Conservation (phyloP, 2,329 filamentous ascomycete genomes). For the Ascochyta viciae-villosae region DNA sequence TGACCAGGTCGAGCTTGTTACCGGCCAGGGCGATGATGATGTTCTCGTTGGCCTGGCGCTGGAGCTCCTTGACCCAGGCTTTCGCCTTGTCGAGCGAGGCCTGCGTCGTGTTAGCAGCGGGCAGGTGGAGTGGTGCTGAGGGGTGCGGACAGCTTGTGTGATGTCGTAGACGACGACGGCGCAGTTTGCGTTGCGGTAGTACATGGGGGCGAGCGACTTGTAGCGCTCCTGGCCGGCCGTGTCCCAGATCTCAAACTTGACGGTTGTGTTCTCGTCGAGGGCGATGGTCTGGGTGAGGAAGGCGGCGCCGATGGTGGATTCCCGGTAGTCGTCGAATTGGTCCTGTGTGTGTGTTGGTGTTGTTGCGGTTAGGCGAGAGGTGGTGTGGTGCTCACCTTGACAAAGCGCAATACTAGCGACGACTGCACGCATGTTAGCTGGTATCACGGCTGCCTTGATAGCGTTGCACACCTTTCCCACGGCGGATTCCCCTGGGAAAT, state of each 20-base stretch:
- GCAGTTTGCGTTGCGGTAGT: slow-evolving; percentile 99
- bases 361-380: not conserved
- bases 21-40: slow-evolving; percentile 98
- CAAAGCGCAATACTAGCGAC: slow-evolving; percentile 96
- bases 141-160: slow-evolving; percentile 84
- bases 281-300: slow-evolving; percentile 99
- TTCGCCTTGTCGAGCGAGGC: slow-evolving; percentile 98
- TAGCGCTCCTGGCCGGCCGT: slow-evolving; percentile 98
- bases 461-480: slow-evolving; percentile 83
- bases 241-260: slow-evolving; percentile 97
- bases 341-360: slow-evolving; percentile 64
- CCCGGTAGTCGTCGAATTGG: slow-evolving; percentile 98
- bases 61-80: slow-evolving; percentile 98
- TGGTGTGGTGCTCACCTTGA: slow-evolving; percentile 74
- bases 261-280: slow-evolving; percentile 95
- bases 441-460: slow-evolving; percentile 34
- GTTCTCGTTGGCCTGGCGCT: slow-evolving; percentile 98
- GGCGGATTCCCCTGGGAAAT: slow-evolving; percentile 85
- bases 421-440: slow-evolving; percentile 66
- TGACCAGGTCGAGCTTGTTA: slow-evolving; percentile 93
- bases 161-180: slow-evolving; percentile 99
- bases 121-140: slow-evolving; percentile 15
- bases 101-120: slow-evolving; percentile 57
- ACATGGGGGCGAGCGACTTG: slow-evolving; percentile 99
- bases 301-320: slow-evolving; percentile 97